phyloP scores from a whole-genome alignment of 2,329 filamentous ascomycete species.

The Colletotrichum truncatum region DNA sequence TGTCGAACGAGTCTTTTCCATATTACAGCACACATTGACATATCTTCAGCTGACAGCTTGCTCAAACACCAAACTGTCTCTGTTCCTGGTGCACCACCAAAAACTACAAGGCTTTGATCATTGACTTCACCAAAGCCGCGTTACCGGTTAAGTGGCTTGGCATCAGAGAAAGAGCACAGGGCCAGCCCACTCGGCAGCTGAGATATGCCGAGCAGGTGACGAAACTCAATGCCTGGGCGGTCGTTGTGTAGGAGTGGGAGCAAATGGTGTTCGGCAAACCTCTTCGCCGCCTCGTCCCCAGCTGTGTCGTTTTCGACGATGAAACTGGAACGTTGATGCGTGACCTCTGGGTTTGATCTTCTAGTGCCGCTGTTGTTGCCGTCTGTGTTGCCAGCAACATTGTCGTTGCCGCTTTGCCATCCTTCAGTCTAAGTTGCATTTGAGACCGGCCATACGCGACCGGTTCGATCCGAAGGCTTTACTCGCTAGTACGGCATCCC shows the following conservation, averaged over 20 bases:
- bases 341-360: neutral
- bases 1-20: no score
- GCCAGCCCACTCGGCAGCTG: conserved; percentile 59
- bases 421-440: conserved; percentile 51
- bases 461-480: conserved; percentile 67
- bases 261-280: conserved; percentile 52
- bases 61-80: no score
- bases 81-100: neutral
- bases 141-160: conserved; percentile 50
- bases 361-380: conserved; percentile 30
- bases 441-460: conserved; percentile 59
- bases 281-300: conserved; percentile 47
- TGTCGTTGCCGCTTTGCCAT: neutral
- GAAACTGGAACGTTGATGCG: conserved; percentile 50
- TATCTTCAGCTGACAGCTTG: no score
- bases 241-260: conserved; percentile 56
- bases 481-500: conserved; percentile 60
- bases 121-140: conserved; percentile 58
- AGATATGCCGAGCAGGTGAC: conserved; percentile 64
- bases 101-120: conserved; percentile 62
- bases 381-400: no score
- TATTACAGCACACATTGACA: no score
- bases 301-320: conserved; percentile 60
- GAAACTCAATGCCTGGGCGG: conserved; percentile 59
- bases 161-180: conserved; percentile 61